These are phyloP conservation scores for Wickerhamomyces subpelliculosus DNA, from an alignment of 805 yeast genomes.

Conservation along the genomic window DNA sequence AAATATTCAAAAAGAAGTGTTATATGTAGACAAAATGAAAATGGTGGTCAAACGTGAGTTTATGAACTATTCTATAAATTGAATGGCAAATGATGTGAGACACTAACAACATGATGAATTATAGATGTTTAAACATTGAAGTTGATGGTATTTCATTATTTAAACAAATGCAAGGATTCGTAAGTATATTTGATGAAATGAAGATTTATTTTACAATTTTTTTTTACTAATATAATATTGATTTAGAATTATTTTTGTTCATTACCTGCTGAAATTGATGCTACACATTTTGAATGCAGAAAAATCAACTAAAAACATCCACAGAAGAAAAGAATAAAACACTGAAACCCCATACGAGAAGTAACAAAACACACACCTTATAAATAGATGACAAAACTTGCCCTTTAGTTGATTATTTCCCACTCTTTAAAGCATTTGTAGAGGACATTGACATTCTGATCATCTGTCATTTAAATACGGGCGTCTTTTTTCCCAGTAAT, in stretches of 20 bases:
- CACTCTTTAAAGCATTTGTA: too few relatives aligned
- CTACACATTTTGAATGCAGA: conserved; percentile 47
- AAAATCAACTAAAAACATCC: conserved; percentile 21
- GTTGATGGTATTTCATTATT: conserved; percentile 35
- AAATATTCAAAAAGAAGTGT: conserved; percentile 26
- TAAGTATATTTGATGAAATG: conserved; percentile 5
- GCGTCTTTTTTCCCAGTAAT: too few relatives aligned
- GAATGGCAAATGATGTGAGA: not conserved
- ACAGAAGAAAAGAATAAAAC: not conserved
- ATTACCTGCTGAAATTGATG: conserved; percentile 39
- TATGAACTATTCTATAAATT: too few relatives aligned
- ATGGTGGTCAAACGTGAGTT: conserved; percentile 35
- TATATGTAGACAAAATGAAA: conserved; percentile 37
- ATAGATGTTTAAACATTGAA: conserved; percentile 36
- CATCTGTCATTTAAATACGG: too few relatives aligned
- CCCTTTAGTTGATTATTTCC: too few relatives aligned
- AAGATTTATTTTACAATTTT: not conserved
- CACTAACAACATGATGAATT: not conserved
- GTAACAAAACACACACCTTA: not conserved
- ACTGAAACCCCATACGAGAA: too few relatives aligned
- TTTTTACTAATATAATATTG: too few relatives aligned
- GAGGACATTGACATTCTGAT: too few relatives aligned
- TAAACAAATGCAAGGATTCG: conserved; percentile 40
- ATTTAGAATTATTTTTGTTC: conserved; percentile 45
- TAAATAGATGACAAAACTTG: too few relatives aligned